Conservation (phyloP, 1,139 yeast species). For the Pichia kudriavzevii region DNA sequence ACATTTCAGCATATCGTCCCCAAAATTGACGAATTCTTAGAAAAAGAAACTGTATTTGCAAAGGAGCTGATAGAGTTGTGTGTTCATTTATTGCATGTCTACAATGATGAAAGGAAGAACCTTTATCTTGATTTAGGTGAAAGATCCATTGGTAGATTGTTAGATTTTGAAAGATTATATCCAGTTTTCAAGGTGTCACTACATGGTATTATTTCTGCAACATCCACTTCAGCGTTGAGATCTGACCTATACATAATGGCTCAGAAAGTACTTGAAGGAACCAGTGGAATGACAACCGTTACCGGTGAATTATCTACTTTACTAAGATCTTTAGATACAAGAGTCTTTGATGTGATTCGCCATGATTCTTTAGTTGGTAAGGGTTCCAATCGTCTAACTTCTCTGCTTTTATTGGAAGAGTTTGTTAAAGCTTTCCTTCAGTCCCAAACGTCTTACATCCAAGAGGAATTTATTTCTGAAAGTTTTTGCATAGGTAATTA, state of each 20-base stretch:
- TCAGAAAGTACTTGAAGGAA: constrained; percentile 55
- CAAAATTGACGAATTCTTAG: constrained; percentile 66
- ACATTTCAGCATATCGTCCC: constrained; percentile 72
- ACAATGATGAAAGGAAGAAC: constrained; percentile 37
- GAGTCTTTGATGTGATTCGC: constrained; percentile 57
- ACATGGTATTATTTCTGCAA: constrained; percentile 62
- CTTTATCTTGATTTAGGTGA: constrained; percentile 24
- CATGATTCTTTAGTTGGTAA: constrained; percentile 78
- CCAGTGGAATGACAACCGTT: constrained; percentile 34
- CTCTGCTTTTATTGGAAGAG: constrained; percentile 65
- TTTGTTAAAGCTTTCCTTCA: constrained; percentile 51
- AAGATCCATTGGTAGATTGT: constrained; percentile 20
- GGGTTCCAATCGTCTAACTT: constrained; percentile 70
- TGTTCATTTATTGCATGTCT: constrained; percentile 61
- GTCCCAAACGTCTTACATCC: constrained; percentile 23
- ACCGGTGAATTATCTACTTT: constrained; percentile 43
- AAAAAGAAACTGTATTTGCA: constrained; percentile 57
- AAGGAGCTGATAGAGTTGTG: constrained; percentile 72
- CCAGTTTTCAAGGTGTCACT: constrained; percentile 69
- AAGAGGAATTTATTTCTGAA: constrained; percentile 53
- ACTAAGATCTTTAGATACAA: constrained; percentile 52
- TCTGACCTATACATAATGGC: constrained; percentile 73
- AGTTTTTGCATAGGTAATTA: constrained; percentile 59
- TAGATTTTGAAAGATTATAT: constrained; percentile 43
- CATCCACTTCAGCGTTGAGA: constrained; percentile 60